Base-by-base conservation (phyloP, 257 asterid genomes). In the Petrea volubilis region DNA sequence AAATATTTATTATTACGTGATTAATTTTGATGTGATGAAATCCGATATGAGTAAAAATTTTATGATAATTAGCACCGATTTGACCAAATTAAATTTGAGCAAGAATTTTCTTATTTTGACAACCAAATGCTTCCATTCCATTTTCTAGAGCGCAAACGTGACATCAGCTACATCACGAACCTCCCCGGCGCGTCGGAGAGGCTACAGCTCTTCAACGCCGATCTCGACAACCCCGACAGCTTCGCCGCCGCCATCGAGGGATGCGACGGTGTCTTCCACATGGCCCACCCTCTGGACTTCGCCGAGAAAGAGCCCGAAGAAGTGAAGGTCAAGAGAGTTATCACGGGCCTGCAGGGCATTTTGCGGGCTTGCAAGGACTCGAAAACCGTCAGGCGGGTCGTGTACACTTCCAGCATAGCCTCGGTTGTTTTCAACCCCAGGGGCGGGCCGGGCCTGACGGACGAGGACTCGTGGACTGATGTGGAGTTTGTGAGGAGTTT, bases 261-360 rank as follows among this genome's bases (percentile, higher is more conserved):
- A 41, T 89, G 94, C 73, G 25, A 70, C 4, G 92, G 90, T 3
- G 89, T 87, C 17, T 90, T 90, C 55, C 94, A 85, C n/a, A 79
- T 79, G 5, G 94, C 94, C 50, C 92, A 87, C 24, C 86, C 92
- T 0, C 73, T 84, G 20, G 81, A 78, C 49, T 68, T 77, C 31
- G 31, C 43, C 13, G 72, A 60, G 18, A 50, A 55, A n/a, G 90
- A 85, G 70, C 59, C 72, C 0, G 85, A 66, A 68, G 89, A 85
- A 60, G 60, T 52, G 3, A 50, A 47, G 40, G 70, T 62, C 65
- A 65, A 59, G 3, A 78, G 38, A 70, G 40, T 85, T 3, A 67
- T 85, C 1, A 63, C 17, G 8, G 92, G 89, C 36, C 66, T 81
- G 3, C 9, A 78, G 38, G 85, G 81, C 50, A 71, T 81, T 27